These are phyloP conservation scores for Diaporthe aspalathi DNA, from an alignment of 2,329 filamentous ascomycete genomes.

Conservation along the genomic window DNA sequence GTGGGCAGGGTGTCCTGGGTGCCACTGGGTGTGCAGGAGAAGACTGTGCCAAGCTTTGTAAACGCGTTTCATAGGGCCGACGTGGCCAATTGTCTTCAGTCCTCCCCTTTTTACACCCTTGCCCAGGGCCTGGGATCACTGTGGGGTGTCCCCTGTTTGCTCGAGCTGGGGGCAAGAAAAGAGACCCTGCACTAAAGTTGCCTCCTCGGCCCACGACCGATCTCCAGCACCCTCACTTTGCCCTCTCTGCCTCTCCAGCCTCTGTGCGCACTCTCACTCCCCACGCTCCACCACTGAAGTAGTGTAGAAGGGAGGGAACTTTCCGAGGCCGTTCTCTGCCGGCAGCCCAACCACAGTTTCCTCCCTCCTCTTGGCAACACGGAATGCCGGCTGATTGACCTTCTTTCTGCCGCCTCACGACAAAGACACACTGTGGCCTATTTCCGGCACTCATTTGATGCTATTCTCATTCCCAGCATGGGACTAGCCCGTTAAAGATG, in stretches of 20 bases:
- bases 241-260: neutral
- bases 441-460: constrained; percentile 28
- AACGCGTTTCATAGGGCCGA: constrained; percentile 28
- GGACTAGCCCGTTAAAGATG: constrained; percentile 16
- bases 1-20: neutral
- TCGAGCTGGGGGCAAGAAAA: neutral
- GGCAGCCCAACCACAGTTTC: neutral
- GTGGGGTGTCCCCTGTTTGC: constrained; percentile 28
- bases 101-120: constrained; percentile 28
- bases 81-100: neutral
- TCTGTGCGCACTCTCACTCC: no score
- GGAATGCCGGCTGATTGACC: constrained; percentile 17
- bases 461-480: constrained; percentile 20
- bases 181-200: constrained; percentile 3
- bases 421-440: neutral
- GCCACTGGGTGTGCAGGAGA: neutral
- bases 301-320: neutral
- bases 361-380: constrained; percentile 18
- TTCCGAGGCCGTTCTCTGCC: neutral
- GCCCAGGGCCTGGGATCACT: constrained; percentile 8
- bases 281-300: no score
- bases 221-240: neutral
- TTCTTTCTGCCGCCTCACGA: constrained; percentile 14
- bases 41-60: constrained; percentile 34
- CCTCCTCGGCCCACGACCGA: constrained; percentile 26